Base-by-base conservation (phyloP, 2,329 filamentous ascomycete genomes). In the Fusarium clavum region DNA sequence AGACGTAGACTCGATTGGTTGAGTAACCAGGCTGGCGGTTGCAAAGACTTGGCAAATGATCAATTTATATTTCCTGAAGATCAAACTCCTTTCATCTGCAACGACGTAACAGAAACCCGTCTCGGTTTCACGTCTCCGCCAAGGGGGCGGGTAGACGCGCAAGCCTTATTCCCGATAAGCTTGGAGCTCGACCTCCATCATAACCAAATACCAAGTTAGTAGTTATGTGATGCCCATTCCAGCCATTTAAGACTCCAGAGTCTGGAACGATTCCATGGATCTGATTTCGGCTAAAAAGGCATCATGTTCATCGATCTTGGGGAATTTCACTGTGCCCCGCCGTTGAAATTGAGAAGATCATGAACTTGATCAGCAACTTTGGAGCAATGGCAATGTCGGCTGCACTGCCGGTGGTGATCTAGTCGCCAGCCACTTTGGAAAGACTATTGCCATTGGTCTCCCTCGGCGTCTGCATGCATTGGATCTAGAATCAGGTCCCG, bases 291-390 rank as follows among this genome's bases (percentile, higher is more conserved):
- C 22, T 29, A 43, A 43, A 34, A 46, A 45, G 53, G 29, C 25
- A 44, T 43, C 51, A 60, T 32, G 57, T 41, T 48, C 32, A 30
- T 53, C 30, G 16, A 49, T 34, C n/a, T 41, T n/a, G 27, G 22
- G 22, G 29, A 16, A 61, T 29, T 34, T 29, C 6, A 22, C 62
- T 61, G 38, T 22, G 55, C 48, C 61, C 46, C 47, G 24, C 30
- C 46, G 58, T 64, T 69, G 45, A 40, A 20, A 27, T 49, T 43
- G 24, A n/a, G 46, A 56, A 58, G 38, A 70, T 70, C 68, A 70
- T 63, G 67, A 70, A 70, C 30, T 70, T 70, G 58, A 70, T 71
- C 68, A 70, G 68, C 43, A 64, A 71, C 54, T 70, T 70, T 52
- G 34, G 38, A 44, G 20, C 34, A 52, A 57, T 41, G 44, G 52